A percentile compares a stretch with the other conserved stretches of the same genome.
Conservation (phyloP, 768 basidiomycete species). For the Mrakia gelida region DNA sequence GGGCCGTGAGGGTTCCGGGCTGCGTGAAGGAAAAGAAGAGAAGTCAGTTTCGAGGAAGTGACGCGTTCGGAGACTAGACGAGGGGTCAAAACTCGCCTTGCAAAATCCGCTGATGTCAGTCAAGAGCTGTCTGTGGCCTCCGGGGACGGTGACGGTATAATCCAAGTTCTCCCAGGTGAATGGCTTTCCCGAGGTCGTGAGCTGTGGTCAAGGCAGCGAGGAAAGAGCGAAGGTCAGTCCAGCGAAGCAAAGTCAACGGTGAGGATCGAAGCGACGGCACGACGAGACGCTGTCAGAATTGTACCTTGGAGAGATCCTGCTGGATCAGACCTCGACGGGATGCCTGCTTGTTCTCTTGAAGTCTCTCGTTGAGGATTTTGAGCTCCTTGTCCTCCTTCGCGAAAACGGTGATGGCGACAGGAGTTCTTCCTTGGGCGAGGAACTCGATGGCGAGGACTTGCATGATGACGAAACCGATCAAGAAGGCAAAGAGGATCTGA, state of each 20-base stretch:
- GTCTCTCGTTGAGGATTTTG: conserved; percentile 36
- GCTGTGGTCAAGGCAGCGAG: neutral
- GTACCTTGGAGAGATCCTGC: conserved; percentile 34
- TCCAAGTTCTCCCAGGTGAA: conserved; percentile 47
- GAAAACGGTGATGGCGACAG: conserved; percentile 41
- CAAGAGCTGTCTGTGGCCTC: conserved; percentile 49
- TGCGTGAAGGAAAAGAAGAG: no score
- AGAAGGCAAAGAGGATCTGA: conserved; percentile 48
- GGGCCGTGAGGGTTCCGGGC: conserved; percentile 74
- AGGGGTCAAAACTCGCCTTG: no score
- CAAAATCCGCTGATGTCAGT: conserved; percentile 75
- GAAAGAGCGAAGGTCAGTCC: no score
- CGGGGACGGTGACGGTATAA: conserved; percentile 40
- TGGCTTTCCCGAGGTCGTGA: conserved; percentile 35
- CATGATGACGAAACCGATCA: conserved; percentile 37
- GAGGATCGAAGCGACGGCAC: conserved; percentile 48
- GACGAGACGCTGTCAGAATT: no score
- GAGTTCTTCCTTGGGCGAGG: conserved; percentile 45
- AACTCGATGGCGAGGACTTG: no score
- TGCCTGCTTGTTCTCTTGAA: conserved; percentile 33
- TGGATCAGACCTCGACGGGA: conserved; percentile 33
- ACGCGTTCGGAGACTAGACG: no score
- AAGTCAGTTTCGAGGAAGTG: no score
- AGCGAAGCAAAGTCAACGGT: no score
- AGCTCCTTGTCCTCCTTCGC: conserved; percentile 40